These are phyloP conservation scores for Hemisphaericaspora nanyangensis DNA, from an alignment of 805 yeast species.

Conservation along the genomic window DNA sequence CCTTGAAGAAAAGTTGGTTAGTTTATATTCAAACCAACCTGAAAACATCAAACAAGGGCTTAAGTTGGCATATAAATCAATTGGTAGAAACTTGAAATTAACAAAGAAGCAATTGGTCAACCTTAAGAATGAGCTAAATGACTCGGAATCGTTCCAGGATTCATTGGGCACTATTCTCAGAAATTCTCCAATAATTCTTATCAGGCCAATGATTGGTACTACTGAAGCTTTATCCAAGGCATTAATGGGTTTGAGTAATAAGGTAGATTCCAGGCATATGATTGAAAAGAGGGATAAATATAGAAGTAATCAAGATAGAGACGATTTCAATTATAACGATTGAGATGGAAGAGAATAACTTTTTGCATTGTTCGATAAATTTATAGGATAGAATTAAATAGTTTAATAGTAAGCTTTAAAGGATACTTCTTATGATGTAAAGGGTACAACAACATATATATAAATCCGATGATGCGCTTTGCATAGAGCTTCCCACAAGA, in stretches of 20 bases:
- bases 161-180: slow-evolving; percentile 66
- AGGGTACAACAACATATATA: no score
- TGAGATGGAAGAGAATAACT: background rate
- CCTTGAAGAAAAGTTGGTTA: slow-evolving; percentile 42
- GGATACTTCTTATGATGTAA: no score
- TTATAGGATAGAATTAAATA: no score
- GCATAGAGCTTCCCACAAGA: no score
- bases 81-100: slow-evolving; percentile 62
- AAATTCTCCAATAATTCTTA: slow-evolving; percentile 75
- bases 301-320: slow-evolving; percentile 18
- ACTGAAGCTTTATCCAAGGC: slow-evolving; percentile 86
- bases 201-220: slow-evolving; percentile 87
- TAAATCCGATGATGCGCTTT: no score
- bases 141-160: slow-evolving; percentile 61
- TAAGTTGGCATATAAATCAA: slow-evolving; percentile 65
- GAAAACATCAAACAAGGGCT: slow-evolving; percentile 66
- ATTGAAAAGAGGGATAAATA: slow-evolving; percentile 65
- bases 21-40: slow-evolving; percentile 86
- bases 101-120: slow-evolving; percentile 62
- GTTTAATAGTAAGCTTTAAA: no score
- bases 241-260: slow-evolving; percentile 78
- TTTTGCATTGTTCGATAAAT: background rate
- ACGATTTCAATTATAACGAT: slow-evolving; percentile 1
- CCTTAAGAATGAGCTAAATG: slow-evolving; percentile 59
- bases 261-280: slow-evolving; percentile 63